phyloP scores from a whole-genome alignment of 2,329 filamentous ascomycete genomes.

The Fusarium praegraminearum region DNA sequence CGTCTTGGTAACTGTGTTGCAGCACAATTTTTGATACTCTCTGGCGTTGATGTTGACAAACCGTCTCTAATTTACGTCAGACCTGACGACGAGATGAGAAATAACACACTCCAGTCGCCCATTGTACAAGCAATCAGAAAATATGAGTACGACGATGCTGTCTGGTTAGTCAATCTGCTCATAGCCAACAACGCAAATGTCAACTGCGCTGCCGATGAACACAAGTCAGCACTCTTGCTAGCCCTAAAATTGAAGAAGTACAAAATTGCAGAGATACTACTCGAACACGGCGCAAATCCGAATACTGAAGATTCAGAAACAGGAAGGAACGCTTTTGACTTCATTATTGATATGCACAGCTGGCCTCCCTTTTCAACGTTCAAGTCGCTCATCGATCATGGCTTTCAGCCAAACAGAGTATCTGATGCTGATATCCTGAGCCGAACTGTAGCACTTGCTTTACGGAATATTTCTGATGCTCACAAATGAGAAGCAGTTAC shows the following conservation, averaged over 20 bases:
- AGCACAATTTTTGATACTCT: neutral
- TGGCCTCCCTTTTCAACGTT: neutral
- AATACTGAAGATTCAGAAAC: neutral
- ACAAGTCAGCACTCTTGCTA: neutral
- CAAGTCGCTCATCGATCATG: neutral
- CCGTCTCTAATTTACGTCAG: neutral
- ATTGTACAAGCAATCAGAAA: neutral
- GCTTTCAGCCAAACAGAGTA: neutral
- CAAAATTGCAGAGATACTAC: neutral
- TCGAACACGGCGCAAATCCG: neutral
- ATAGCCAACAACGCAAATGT: neutral
- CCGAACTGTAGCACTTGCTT: no score
- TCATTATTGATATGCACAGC: fast-evolving
- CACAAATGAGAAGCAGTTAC: neutral
- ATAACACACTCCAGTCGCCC: neutral
- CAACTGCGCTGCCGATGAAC: neutral
- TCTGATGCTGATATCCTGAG: no score
- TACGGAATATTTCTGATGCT: no score
- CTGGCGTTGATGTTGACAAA: neutral
- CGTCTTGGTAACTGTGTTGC: fast-evolving
- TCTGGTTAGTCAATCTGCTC: neutral
- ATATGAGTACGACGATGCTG: neutral
- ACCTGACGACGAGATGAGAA: fast-evolving
- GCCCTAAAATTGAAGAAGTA: neutral
- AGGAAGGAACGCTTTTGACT: neutral